A percentile compares a stretch with the other conserved stretches of the same genome.
Conservation (phyloP, 805 yeast genomes). For the Pichia eremophila region DNA sequence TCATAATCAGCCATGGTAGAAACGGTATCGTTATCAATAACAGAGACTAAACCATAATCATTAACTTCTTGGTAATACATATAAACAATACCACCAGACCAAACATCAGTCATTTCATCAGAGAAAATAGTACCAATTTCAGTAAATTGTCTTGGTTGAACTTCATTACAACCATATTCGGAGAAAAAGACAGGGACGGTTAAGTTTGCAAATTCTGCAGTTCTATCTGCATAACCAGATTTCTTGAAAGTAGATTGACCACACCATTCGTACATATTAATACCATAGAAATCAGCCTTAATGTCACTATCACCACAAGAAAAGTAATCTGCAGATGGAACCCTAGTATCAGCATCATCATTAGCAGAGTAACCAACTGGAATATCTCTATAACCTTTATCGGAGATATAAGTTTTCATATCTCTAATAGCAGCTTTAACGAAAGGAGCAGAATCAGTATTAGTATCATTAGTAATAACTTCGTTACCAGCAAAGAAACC, state of each 20-base stretch:
- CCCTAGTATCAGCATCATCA: constrained; percentile 62
- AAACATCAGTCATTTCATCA: constrained; percentile 64
- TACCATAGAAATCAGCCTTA: constrained; percentile 76
- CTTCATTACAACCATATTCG: constrained; percentile 73
- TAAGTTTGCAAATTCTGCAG: constrained; percentile 53
- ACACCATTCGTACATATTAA: constrained; percentile 88
- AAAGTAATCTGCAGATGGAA: constrained; percentile 62
- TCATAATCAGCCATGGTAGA: constrained; percentile 54
- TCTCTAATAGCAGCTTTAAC: constrained; percentile 82
- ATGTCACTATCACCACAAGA: constrained; percentile 60
- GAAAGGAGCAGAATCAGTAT: constrained; percentile 69
- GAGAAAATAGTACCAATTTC: constrained; percentile 62
- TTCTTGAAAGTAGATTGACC: constrained; percentile 46
- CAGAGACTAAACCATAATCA: constrained; percentile 63
- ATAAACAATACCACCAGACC: constrained; percentile 89
- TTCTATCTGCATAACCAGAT: constrained; percentile 62
- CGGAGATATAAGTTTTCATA: constrained; percentile 54
- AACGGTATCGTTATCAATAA: constrained; percentile 37
- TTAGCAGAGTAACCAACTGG: constrained; percentile 81
- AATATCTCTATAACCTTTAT: constrained; percentile 63
- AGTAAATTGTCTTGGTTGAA: constrained; percentile 59
- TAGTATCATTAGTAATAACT: constrained; percentile 57
- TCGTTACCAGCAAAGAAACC: constrained; percentile 87
- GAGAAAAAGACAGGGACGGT: constrained; percentile 72
- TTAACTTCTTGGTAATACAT: constrained; percentile 75